A percentile compares a stretch with the other conserved stretches of the same genome.
phyloP scores from a whole-genome alignment of 257 asterid species.

The Forsythia viridissima region DNA sequence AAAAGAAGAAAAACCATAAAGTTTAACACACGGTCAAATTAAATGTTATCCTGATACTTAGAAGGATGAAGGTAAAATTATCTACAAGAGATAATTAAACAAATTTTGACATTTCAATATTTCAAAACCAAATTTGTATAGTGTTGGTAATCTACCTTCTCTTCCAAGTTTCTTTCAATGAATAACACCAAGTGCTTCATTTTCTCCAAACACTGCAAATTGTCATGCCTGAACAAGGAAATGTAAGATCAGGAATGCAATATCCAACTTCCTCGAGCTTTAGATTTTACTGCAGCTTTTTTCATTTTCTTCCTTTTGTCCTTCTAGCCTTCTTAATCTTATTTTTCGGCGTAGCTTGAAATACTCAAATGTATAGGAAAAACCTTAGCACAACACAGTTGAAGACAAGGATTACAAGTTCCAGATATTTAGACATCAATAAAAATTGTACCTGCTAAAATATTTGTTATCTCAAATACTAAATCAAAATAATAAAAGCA shows the following conservation, averaged over 20 bases:
- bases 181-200: conserved; percentile 90
- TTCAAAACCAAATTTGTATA: background rate
- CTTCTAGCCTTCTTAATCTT: conserved; percentile 8
- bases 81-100: background rate
- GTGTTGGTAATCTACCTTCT: conserved; percentile 58
- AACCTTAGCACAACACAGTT: conserved; percentile 5
- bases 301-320: conserved; percentile 1
- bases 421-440: conserved; percentile 8
- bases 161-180: conserved; percentile 82
- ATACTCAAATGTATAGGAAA: conserved; percentile 2
- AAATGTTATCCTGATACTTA: conserved; percentile 2
- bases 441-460: background rate
- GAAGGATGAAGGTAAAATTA: conserved; percentile 1
- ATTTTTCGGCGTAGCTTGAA: background rate
- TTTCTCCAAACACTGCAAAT: conserved; percentile 88
- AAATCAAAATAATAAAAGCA: background rate
- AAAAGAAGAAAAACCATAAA: conserved; percentile 11
- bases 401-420: conserved; percentile 22
- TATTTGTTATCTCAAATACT: background rate
- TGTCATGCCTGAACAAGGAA: conserved; percentile 79
- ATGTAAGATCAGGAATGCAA: conserved; percentile 19
- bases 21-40: background rate
- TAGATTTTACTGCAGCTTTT: conserved; percentile 14
- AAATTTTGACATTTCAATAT: background rate
- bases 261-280: conserved; percentile 21